Evolutionary conservation across 768 basidiomycete species (phyloP), one percentile per base, ranked within the genome.

Genomic region (Phylloporus sp.): DNA sequence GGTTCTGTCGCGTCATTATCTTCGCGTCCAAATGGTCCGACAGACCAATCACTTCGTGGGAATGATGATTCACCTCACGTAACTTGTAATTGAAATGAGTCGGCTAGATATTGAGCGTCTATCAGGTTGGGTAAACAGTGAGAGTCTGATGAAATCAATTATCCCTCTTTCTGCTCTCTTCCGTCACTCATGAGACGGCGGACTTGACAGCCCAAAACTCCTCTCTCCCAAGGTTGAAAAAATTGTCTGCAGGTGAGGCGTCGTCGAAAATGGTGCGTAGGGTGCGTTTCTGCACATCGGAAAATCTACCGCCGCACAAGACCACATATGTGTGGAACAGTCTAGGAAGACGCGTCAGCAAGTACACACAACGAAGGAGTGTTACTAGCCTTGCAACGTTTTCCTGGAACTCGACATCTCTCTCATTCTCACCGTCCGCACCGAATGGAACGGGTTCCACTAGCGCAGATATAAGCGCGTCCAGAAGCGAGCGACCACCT

Each of bases 341-440:
- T 45, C 82, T 83, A 27, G 42, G 7, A 29, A 31, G 27, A 47
- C 27, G 23, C 13, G 41, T 59, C 32, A 54, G 32, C 29, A 15
- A 50, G 38, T 20, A 29, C 18, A 45, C 26, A 22, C 15, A 29
- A 27, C 3, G 9, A 4, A 32, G 29, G 40, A 15, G 24, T 15
- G 18, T 35, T 6, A 11, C 11, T 45, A 45, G 81, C 82, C 78
- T 75, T 18, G 83, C 56, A 2, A 79, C 65, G 57, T 84, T 86
- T 64, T 87, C 87, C 65, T 84, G 81, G 34, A 84, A 83, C 49
- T 86, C 82, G 3, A 61, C 60, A 63, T 88, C 88, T 9, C 70
- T 80, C n/a, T 71, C 72, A 38, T 71, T 69, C 53, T 88, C 86
- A 16, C 86, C 88, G 60, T 89, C 84, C 6, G 72, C 74, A 0